Conservation (phyloP, 257 asterid genomes). For the Fraxinus anomala region DNA sequence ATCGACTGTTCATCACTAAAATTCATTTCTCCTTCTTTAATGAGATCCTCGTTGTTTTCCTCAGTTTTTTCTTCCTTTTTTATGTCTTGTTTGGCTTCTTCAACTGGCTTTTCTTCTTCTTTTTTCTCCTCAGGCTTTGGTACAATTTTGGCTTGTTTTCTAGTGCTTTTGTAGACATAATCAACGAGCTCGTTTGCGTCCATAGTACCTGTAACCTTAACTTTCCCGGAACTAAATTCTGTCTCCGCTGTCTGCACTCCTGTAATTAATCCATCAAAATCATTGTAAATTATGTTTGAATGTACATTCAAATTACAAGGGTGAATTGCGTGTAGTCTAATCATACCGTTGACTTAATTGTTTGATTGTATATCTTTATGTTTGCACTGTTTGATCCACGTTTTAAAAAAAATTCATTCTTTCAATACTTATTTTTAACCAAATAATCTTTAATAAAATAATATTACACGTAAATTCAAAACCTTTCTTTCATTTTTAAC, state of each 20-base stretch:
- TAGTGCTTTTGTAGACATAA: slow-evolving; percentile 73
- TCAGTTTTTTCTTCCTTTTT: slow-evolving; percentile 18
- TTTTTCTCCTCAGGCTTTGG: slow-evolving; percentile 58
- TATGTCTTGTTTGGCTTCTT: slow-evolving; percentile 41
- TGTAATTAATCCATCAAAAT: slow-evolving; percentile 19
- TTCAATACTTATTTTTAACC: no score
- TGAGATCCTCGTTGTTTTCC: slow-evolving; percentile 35
- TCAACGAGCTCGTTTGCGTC: slow-evolving; percentile 73
- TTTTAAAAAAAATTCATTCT: no score
- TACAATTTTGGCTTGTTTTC: slow-evolving; percentile 77
- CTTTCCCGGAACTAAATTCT: slow-evolving; percentile 65
- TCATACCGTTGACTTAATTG: no score
- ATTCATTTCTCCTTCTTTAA: slow-evolving; percentile 17
- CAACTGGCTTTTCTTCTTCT: slow-evolving; percentile 31
- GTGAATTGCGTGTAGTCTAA: no score
- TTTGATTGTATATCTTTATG: no score
- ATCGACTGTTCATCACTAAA: slow-evolving; percentile 31
- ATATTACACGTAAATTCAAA: no score
- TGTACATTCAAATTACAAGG: background rate
- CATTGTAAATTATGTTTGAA: background rate
- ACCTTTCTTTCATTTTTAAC: no score
- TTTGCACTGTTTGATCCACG: no score
- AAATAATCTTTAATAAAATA: no score
- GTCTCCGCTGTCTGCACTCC: slow-evolving; percentile 83
- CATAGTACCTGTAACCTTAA: slow-evolving; percentile 76